Conservation (phyloP, 75 land plant genomes). For the Sequoiadendron giganteum region DNA sequence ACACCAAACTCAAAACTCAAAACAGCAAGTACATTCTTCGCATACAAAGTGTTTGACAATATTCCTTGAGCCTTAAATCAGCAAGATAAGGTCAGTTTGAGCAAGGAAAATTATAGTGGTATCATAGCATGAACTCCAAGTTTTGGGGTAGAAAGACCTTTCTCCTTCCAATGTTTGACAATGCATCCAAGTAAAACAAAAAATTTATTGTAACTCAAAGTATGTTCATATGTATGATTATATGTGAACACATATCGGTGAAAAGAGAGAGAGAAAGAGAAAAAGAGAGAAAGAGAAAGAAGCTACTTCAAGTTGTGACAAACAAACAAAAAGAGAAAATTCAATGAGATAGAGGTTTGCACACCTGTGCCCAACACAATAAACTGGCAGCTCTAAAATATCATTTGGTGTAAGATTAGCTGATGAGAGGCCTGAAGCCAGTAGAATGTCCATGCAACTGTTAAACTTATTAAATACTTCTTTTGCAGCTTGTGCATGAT, state of each 20-base stretch:
- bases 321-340: neutral
- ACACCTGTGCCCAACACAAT: conserved; percentile 92
- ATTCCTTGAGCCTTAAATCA: no score
- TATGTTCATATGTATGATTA: neutral
- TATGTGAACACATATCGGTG: neutral
- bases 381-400: conserved; percentile 60
- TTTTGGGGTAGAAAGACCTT: no score
- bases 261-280: neutral
- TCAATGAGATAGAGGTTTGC: neutral
- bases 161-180: neutral
- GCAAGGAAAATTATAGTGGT: no score
- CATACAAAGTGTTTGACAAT: no score
- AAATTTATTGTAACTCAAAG: neutral
- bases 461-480: conserved; percentile 64
- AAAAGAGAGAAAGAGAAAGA: neutral
- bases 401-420: conserved; percentile 39
- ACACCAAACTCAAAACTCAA: no score
- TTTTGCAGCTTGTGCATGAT: conserved; percentile 68
- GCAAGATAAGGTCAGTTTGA: no score
- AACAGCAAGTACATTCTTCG: no score
- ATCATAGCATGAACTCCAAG: no score
- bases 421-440: conserved; percentile 44
- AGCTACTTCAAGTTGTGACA: neutral
- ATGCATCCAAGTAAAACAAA: neutral
- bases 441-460: conserved; percentile 47